Base-by-base conservation (phyloP, 1,284 basidiomycete species). In the Naganishia sp. region DNA sequence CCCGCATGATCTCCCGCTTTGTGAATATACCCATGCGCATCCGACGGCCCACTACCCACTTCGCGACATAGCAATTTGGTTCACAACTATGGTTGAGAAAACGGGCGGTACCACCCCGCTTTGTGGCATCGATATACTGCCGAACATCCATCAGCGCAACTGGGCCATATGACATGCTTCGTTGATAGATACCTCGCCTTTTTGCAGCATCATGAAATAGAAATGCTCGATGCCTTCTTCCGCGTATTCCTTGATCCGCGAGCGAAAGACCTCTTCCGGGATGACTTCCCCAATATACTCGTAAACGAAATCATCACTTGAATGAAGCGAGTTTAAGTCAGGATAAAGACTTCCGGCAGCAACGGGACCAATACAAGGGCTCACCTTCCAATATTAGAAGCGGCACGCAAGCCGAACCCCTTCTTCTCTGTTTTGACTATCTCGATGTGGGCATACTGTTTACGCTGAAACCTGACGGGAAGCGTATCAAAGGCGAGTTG, bases 201-300 rank as follows among this genome's bases (percentile, higher is more conserved):
- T 93, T 79, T 98, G 96, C 65, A 99, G 81, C 90, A 97, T 95
- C 96, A 99, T 99, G 75, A 99, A 99, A 81, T 99, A 99, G 75
- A 99, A 99, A 79, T 99, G 95, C 65, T 87, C 84, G 70, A 98
- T 94, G 18, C 94, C 94, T 77, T 97, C 93, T 49, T 89, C 85
- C 1, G 88, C 93, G 76, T 99, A 99, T 45, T 90, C 88, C 57
- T 90, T 86, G 93, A 99, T 98, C 46, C 95, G 87, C 76, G 92
- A 92, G 78, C 90, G 86, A 78, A 99, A 97, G 18, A 89, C 89
- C 18, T 84, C 82, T 51, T 92, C 89, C 67, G 87, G 89, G 71
- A 99, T 90, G 23, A 99, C 93, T 72, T 99, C 96, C 50, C 96
- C 96, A 31, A 99, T 87, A 77, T 99, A 99, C 80, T 99, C 95